Base-by-base conservation (phyloP, 306 rosid species). In the Abrus pulchellus region DNA sequence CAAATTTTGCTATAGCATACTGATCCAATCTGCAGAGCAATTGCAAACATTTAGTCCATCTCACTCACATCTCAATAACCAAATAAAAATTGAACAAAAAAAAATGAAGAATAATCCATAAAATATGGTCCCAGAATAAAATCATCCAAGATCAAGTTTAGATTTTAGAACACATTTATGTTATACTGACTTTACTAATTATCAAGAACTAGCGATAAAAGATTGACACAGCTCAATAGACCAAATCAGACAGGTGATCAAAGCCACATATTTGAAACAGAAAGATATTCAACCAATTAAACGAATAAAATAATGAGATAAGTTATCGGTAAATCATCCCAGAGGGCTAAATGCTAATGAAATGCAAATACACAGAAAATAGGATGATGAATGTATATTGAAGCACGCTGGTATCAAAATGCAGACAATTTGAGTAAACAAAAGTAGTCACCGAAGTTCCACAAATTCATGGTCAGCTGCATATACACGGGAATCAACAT, bases 1-100 rank as follows among this genome's bases (percentile, higher is more conserved):
- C 98, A 90, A 95, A 95, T 85, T 95, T 93, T 62, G 99, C 94
- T 62, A 95, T 87, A 7, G 99, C 99, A 86, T 91, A 95, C 85
- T 95, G 99, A 83, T 95, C 99, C 98, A 95, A 92, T 79, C 99
- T 95, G 91, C 87, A 93, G 14, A 72, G 53, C 60, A 77, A 86
- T 47, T 43, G 33, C 67, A 83, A 68, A 68, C 1, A 0, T 4
- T 63, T 50, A 63, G 33, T 63, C 27, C 40, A 33, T 12, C 53
- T 12, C 64, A 75, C 5, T 64, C 77, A 47, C 29, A 54, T 60
- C 69, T 43, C 70, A 81, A 80, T 3, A 33, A 81, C 54, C 65
- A 47, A 68, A 71, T n/a, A 32, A 52, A 34, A 32, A 55, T 9
- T 1, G 20, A 61, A 70, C 50, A 65, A 32, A 32, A 30, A 64